phyloP scores from a whole-genome alignment of 1,284 basidiomycete species.

The Xerocomus amazonicus region DNA sequence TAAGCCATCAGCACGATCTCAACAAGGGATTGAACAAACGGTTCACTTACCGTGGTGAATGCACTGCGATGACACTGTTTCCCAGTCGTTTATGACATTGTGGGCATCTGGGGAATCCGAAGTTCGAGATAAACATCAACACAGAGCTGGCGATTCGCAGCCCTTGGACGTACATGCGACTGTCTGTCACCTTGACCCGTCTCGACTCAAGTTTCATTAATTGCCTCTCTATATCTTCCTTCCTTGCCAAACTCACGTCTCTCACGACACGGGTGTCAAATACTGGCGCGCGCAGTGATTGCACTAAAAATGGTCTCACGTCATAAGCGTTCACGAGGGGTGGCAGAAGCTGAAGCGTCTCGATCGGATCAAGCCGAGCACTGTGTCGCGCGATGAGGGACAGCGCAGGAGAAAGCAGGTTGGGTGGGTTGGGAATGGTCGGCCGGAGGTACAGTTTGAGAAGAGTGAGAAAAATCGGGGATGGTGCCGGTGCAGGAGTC shows the following conservation, averaged over 20 bases:
- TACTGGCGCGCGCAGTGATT: slow-evolving; percentile 64
- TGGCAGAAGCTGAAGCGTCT: slow-evolving; percentile 83
- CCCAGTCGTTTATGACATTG: slow-evolving; percentile 95
- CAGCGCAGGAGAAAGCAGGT: slow-evolving; percentile 76
- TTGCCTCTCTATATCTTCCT: slow-evolving; percentile 68
- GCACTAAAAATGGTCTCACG: slow-evolving; percentile 75
- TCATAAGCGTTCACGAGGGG: slow-evolving; percentile 81
- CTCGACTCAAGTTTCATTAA: slow-evolving; percentile 76
- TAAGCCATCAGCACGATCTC: neutral
- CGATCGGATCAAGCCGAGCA: slow-evolving; percentile 73
- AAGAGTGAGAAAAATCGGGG: slow-evolving; percentile 77
- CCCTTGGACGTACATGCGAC: slow-evolving; percentile 66
- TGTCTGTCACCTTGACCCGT: slow-evolving; percentile 89
- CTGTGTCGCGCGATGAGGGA: slow-evolving; percentile 83
- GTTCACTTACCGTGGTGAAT: slow-evolving; percentile 66
- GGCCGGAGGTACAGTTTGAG: slow-evolving; percentile 87
- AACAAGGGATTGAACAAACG: neutral
- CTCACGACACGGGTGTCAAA: slow-evolving; percentile 70
- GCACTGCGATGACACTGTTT: slow-evolving; percentile 92
- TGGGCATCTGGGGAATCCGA: slow-evolving; percentile 66
- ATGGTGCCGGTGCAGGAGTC: slow-evolving; percentile 53
- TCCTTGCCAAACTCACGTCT: slow-evolving; percentile 64
- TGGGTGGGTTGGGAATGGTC: slow-evolving; percentile 40
- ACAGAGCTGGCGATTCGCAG: neutral
- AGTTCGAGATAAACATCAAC: neutral